Evolutionary conservation across 2,329 filamentous ascomycete genomes (phyloP), one percentile per base, ranked within the genome.

Genomic region (Botrytis cinerea): DNA sequence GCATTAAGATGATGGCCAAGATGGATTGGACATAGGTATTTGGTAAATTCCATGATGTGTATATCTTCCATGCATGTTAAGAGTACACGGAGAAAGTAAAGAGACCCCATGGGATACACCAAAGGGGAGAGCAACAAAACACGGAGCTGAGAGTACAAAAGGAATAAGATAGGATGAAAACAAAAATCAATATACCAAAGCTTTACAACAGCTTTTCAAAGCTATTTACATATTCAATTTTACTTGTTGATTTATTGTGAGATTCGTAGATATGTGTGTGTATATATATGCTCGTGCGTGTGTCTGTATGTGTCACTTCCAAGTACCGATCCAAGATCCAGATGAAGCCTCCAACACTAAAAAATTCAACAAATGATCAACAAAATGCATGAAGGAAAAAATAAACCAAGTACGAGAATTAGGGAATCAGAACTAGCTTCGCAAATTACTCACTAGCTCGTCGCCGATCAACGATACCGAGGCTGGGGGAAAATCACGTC

Each of bases 51-150:
- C 32, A 68, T 40, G 64, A 68, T 68, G 64, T 68, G 64, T 57
- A 68, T 43, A 68, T 68, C 32, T 68, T 68, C 35, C 20, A 68
- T 68, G 48, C 48, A 38, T 68, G 64, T 54, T 57, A 25, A 68
- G 46, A 68, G 48, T 20, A 32, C n/a, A 54, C 48, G 25, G 48
- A 20, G 61, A 64, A 32, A 40, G 22, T 32, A 45, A 63, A 45
- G 61, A 45, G n/a, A 46, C 40, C 40, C 28, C 16, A 10, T n/a
- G 38, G 61, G 18, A 63, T 63, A 38, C 61, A 28, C 61, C 22
- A 45, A 45, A 46, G 61, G 8, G n/a, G 45, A 51, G 63, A 38
- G 48, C n/a, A 68, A 54, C 35, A 20, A 54, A 54, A 68, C 45
- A 40, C 18, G 28, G 35, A 57, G 46, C 61, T 64, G n/a, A 45